phyloP scores from a whole-genome alignment of 306 rosid species.

The Pyrus communis region DNA sequence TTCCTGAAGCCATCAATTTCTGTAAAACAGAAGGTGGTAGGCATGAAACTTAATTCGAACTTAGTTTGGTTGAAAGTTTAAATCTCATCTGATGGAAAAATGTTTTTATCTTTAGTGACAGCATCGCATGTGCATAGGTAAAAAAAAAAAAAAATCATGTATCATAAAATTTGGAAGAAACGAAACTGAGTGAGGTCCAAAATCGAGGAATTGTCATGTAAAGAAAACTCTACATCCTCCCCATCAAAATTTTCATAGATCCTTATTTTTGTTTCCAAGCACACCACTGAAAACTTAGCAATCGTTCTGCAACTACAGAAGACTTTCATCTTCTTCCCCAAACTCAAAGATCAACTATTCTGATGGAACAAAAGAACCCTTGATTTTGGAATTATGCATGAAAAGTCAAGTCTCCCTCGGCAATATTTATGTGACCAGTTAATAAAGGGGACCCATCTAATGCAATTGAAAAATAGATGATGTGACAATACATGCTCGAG shows the following conservation, averaged over 20 bases:
- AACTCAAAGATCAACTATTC: background rate
- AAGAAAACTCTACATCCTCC: background rate
- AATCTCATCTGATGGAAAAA: background rate
- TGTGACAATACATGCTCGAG: background rate
- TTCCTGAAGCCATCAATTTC: background rate
- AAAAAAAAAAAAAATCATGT: background rate
- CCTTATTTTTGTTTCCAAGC: background rate
- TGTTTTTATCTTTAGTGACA: background rate
- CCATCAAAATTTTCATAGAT: background rate
- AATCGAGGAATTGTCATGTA: background rate
- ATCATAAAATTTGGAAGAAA: background rate
- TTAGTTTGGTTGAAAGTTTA: background rate
- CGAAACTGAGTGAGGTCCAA: background rate
- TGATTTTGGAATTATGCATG: background rate
- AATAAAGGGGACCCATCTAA: background rate
- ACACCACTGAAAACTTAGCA: background rate
- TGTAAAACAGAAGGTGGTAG: background rate
- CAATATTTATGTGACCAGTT: background rate
- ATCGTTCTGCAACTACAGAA: background rate
- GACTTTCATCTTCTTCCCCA: background rate
- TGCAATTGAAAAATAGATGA: background rate
- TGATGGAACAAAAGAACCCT: background rate
- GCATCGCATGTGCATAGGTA: background rate
- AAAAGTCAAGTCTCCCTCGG: background rate
- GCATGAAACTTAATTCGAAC: background rate